Evolutionary conservation across 148 eudicot species (phyloP).

Genomic region (Silene latifolia): DNA sequence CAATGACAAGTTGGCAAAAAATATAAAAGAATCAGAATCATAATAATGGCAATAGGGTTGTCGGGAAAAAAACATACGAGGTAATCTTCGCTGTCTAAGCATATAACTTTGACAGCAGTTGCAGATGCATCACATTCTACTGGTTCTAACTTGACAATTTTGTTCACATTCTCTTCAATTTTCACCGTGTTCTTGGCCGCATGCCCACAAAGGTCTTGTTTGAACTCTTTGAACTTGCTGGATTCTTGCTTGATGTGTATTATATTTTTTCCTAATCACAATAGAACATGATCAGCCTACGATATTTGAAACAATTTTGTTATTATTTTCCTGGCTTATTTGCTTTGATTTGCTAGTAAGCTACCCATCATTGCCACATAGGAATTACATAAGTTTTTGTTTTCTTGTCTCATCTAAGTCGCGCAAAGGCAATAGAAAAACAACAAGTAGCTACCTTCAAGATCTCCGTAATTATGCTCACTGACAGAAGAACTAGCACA

Average conservation of each 20-base stretch:
- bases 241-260: constrained; percentile 27
- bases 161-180: constrained; percentile 11
- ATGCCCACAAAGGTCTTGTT: constrained; percentile 7
- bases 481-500: neutral
- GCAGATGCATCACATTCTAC: constrained; percentile 22
- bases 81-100: constrained; percentile 29
- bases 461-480: constrained; percentile 7
- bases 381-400: no score
- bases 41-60: neutral
- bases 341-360: neutral
- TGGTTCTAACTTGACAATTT: constrained; percentile 43
- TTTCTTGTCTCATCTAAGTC: neutral
- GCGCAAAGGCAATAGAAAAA: neutral
- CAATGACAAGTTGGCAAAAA: neutral
- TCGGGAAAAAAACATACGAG: constrained; percentile 34
- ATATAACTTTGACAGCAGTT: constrained; percentile 20
- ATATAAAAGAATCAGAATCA: neutral
- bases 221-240: neutral
- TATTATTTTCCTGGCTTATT: neutral
- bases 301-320: neutral
- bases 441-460: neutral
- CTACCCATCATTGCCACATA: neutral
- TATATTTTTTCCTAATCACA: constrained; percentile 18
- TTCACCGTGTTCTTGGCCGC: neutral
- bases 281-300: constrained; percentile 5